Evolutionary conservation across 2,329 filamentous ascomycete genomes (phyloP).

Genomic region (Neoarthrinium moseri): DNA sequence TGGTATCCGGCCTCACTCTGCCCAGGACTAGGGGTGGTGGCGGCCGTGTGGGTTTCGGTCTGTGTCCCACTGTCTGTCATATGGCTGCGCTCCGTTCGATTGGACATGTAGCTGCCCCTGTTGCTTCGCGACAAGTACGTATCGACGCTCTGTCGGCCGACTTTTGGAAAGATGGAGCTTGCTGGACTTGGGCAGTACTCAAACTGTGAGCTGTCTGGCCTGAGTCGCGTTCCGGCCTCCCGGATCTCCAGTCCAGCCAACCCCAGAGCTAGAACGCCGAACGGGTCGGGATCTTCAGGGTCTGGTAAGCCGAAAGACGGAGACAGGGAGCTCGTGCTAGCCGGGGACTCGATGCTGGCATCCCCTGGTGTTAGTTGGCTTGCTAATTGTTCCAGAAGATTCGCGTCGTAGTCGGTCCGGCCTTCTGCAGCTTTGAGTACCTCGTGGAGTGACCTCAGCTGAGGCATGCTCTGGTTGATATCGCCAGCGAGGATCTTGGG

Average conservation of each 20-base stretch:
- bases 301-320: slow-evolving; percentile 76
- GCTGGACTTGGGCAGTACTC: slow-evolving; percentile 76
- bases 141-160: slow-evolving; percentile 68
- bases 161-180: slow-evolving; percentile 65
- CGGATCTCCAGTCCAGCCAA: slow-evolving; percentile 86
- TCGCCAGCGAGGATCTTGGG: slow-evolving; percentile 59
- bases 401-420: slow-evolving; percentile 70
- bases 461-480: slow-evolving; percentile 52
- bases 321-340: slow-evolving; percentile 30
- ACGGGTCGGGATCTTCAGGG: slow-evolving; percentile 83
- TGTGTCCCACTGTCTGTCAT: slow-evolving; percentile 70
- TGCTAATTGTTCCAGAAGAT: slow-evolving; percentile 62
- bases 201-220: slow-evolving; percentile 77
- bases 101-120: slow-evolving; percentile 73
- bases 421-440: slow-evolving; percentile 89
- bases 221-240: slow-evolving; percentile 76
- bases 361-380: slow-evolving; percentile 75
- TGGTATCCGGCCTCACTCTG: slow-evolving; percentile 49
- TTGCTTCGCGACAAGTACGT: slow-evolving; percentile 60
- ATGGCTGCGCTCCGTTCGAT: slow-evolving; percentile 62
- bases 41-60: slow-evolving; percentile 53
- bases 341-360: slow-evolving; percentile 52
- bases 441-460: slow-evolving; percentile 65
- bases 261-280: slow-evolving; percentile 86
- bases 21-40: slow-evolving; percentile 53